A percentile compares a stretch with the other conserved stretches of the same genome.
Conservation (phyloP, 176 grass and related monocot genomes). For the Zizania latifolia region DNA sequence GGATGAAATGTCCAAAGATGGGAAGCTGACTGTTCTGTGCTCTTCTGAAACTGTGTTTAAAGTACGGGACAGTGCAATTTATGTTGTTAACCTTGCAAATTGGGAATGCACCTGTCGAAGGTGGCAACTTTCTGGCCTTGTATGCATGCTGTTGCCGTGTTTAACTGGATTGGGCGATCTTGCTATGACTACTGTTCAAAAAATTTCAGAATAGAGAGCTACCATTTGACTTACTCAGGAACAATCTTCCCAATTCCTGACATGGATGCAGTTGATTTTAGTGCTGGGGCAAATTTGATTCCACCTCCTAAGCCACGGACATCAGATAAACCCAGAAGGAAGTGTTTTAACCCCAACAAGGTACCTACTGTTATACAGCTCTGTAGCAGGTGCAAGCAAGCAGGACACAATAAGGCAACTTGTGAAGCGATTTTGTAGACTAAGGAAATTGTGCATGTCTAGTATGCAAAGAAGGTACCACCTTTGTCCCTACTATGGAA, state of each 20-base stretch:
- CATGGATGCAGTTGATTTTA: constrained; percentile 77
- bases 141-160: constrained; percentile 84
- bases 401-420: constrained; percentile 88
- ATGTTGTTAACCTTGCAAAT: constrained; percentile 75
- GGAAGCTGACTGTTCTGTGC: constrained; percentile 77
- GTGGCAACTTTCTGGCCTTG: constrained; percentile 96
- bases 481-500: background rate
- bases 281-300: constrained; percentile 47
- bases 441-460: constrained; percentile 3
- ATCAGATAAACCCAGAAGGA: constrained; percentile 81
- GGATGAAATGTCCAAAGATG: constrained; percentile 57
- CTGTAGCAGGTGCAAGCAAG: constrained; percentile 89
- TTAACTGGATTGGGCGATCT: constrained; percentile 55
- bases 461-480: constrained; percentile 26
- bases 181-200: constrained; percentile 77
- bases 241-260: constrained; percentile 78
- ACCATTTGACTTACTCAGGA: constrained; percentile 66
- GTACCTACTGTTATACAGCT: constrained; percentile 53
- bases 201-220: constrained; percentile 68
- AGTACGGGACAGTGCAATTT: constrained; percentile 77
- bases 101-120: constrained; percentile 89
- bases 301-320: constrained; percentile 60
- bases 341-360: constrained; percentile 78
- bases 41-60: constrained; percentile 95
- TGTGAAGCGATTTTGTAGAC: constrained; percentile 71